Base-by-base conservation (phyloP, 2,329 filamentous ascomycete genomes). In the Hymenoscyphus occultus region DNA sequence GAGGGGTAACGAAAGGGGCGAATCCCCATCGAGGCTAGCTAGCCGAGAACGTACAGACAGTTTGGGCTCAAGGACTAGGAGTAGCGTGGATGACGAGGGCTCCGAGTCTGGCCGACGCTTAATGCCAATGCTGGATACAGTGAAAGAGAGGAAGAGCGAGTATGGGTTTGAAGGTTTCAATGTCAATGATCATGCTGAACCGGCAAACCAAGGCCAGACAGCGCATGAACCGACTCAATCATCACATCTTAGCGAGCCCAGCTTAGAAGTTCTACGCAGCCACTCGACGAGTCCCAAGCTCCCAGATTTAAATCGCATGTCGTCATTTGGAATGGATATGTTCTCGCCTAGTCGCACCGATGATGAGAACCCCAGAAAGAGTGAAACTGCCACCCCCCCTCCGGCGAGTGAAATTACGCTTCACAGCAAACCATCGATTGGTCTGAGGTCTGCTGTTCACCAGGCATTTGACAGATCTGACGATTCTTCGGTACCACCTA, bases 391-490 rank as follows among this genome's bases (percentile, higher is more conserved):
- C 13, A 62, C 65, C 19, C 19, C 60, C 16, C 19, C 31, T 6
- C 45, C 5, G 60, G 61, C 31, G 70, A 72, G 7, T 14, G 61
- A 59, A 35, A 48, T 69, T 54, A 69, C 74, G 54, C 74, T 86
- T n/a, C 79, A 82, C 6, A 82, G 83, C 67, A 81, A 84, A 67
- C 78, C 81, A 3, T 85, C 84, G 1, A 68, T 81, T 19, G 84
- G 84, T n/a, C 86, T 86, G 71, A 78, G 77, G 42, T 84, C 85
- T 1, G 83, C 85, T 14, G 87, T 90, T 3, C 80, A 89, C 70
- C 84, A 88, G 73, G 87, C 87, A 16, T 90, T 90, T 71, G 86
- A 89, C 71, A 80, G 82, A 57, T 79, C 60, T 32, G 82, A 86
- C 67, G 84, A 85, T 45, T 79, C 80, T 6, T 74, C 74, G 5